Conservation (phyloP, 2,329 filamentous ascomycete genomes). For the Xylaria sp. region DNA sequence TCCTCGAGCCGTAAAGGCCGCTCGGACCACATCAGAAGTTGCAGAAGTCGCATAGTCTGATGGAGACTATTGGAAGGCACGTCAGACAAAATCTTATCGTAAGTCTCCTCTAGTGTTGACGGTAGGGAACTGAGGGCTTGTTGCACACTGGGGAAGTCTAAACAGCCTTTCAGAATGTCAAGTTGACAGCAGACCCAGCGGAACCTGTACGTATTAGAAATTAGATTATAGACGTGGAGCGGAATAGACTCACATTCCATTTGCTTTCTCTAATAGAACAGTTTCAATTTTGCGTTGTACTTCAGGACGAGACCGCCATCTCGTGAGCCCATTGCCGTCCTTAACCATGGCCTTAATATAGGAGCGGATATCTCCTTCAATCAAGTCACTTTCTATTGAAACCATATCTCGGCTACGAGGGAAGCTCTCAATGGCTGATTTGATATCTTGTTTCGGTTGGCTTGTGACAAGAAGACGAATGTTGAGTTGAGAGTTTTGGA, state of each 20-base stretch:
- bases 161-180: constrained; percentile 16
- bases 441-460: too few species aligned
- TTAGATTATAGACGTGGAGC: background rate
- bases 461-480: too few species aligned
- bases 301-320: constrained; percentile 42
- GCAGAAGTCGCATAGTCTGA: too few species aligned
- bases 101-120: constrained; percentile 39
- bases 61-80: too few species aligned
- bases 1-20: too few species aligned
- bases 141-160: background rate
- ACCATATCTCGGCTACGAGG: constrained; percentile 34
- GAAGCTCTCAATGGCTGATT: constrained; percentile 35
- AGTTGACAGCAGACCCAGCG: constrained; percentile 33
- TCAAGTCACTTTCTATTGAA: constrained; percentile 38
- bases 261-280: constrained; percentile 40
- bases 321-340: constrained; percentile 36
- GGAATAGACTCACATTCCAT: constrained; percentile 48
- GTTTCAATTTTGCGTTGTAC: constrained; percentile 43
- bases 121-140: constrained; percentile 29
- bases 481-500: too few species aligned
- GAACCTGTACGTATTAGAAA: constrained; percentile 30
- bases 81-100: constrained; percentile 28
- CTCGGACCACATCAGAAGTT: too few species aligned
- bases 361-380: constrained; percentile 45
- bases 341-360: constrained; percentile 43